A percentile compares a stretch with the other conserved stretches of the same genome.
phyloP scores from a whole-genome alignment of 2,329 filamentous ascomycete genomes.

The Huntiella abstrusa region DNA sequence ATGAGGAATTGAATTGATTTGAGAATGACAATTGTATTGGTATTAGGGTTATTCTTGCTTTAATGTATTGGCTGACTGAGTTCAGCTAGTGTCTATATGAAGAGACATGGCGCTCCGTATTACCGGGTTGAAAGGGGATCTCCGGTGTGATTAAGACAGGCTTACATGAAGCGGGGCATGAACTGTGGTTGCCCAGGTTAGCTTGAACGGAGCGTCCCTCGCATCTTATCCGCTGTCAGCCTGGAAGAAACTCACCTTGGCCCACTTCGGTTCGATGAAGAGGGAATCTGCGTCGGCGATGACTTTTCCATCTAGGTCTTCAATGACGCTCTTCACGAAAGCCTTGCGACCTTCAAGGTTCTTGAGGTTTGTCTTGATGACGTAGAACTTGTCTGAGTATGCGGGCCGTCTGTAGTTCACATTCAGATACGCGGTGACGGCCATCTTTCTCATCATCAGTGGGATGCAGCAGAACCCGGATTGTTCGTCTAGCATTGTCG shows the following conservation, averaged over 20 bases:
- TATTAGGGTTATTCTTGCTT: no score
- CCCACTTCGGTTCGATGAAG: conserved; percentile 75
- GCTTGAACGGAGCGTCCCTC: no score
- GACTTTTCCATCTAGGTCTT: conserved; percentile 50
- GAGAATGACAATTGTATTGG: no score
- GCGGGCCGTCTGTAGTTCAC: conserved; percentile 70
- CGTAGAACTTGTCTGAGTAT: conserved; percentile 54
- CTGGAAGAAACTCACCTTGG: conserved; percentile 37
- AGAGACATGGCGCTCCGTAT: no score
- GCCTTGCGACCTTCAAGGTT: conserved; percentile 86
- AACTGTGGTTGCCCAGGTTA: conserved; percentile 9
- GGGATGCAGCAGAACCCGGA: conserved; percentile 76
- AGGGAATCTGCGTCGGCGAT: conserved; percentile 70
- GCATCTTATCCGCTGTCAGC: no score
- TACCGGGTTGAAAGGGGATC: no score
- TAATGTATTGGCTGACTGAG: background rate
- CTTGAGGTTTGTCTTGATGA: conserved; percentile 59
- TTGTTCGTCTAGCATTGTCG: conserved; percentile 80
- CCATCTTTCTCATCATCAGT: conserved; percentile 68
- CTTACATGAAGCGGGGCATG: conserved; percentile 12
- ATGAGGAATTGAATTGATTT: no score
- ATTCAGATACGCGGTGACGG: conserved; percentile 71
- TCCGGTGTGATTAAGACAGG: background rate
- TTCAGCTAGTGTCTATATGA: background rate
- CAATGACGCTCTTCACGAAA: conserved; percentile 77